These are phyloP conservation scores for Middelhovenomyces tepae DNA, from an alignment of 805 yeast genomes.

Conservation along the genomic window DNA sequence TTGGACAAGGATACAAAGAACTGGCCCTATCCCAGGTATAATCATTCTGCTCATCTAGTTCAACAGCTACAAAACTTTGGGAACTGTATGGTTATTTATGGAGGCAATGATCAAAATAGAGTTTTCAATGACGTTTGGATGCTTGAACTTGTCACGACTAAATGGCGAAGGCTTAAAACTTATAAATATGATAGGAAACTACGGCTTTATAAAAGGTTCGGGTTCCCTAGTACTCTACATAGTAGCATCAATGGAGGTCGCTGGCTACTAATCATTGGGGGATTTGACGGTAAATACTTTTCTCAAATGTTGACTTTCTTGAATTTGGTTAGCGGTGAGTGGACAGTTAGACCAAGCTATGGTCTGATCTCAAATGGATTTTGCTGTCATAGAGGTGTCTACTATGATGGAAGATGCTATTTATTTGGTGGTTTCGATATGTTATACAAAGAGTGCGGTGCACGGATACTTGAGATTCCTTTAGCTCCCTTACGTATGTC, in stretches of 20 bases:
- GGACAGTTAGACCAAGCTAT: constrained; percentile 14
- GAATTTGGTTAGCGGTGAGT: constrained; percentile 10
- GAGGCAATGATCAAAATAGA: constrained; percentile 12
- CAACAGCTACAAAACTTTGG: not conserved
- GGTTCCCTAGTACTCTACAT: constrained; percentile 14
- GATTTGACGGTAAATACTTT: constrained; percentile 17
- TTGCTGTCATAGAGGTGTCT: constrained; percentile 14
- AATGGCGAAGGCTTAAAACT: constrained; percentile 11
- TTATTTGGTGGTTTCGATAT: constrained; percentile 19
- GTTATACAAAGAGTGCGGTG: too few species aligned
- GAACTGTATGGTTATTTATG: constrained; percentile 14
- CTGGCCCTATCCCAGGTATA: constrained; percentile 16
- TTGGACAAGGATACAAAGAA: constrained; percentile 14
- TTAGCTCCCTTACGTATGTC: too few species aligned
- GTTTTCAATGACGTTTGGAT: constrained; percentile 15
- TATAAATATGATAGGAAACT: constrained; percentile 3
- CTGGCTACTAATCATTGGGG: constrained; percentile 17
- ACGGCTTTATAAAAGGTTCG: constrained; percentile 1
- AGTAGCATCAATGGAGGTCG: constrained; percentile 8
- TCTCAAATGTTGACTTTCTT: constrained; percentile 11
- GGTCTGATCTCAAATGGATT: constrained; percentile 17
- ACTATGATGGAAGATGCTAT: constrained; percentile 16
- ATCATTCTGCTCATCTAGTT: constrained; percentile 15
- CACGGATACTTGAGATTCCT: too few species aligned
- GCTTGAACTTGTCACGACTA: constrained; percentile 9